Evolutionary conservation across 2,329 filamentous ascomycete genomes (phyloP), one percentile per base, ranked within the genome.

Genomic region (Hypoxylon sp.): DNA sequence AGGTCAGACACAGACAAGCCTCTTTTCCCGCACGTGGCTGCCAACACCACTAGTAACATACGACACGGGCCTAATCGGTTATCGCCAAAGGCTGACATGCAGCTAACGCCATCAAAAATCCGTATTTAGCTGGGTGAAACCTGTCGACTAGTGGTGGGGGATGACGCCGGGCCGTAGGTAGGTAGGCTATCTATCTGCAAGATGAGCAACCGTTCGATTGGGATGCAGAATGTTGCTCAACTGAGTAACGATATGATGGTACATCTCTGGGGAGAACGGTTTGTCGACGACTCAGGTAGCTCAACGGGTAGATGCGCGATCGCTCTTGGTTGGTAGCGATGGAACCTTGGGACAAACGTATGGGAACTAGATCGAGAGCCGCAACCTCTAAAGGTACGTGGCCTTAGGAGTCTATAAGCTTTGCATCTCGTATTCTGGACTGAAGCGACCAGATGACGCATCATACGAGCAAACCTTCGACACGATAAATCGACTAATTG

Each of bases 321-420:
- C 57, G 56, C 33, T 58, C 60, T 25, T 67, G 54, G 51, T 51
- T 61, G 27, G 64, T 7, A 20, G 6, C 51, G 56, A 61, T 62
- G 60, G 22, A 49, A 58, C 59, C 37, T 49, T 62, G 30, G 30
- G 54, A 64, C 37, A 56, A 25, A 30, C n/a, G 40, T 55, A 60
- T 53, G 49, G 58, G 44, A 53, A 60, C 46, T 33, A 54, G 20
- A 57, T 59, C 40, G 37, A 51, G 61, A 61, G 57, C 56, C 40
- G 31, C 60, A 64, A 62, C 11, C 33, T 11, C 57, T 63, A 53
- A 64, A 20, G 20, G 20, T 71, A 70, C 70, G 68, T 61, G 68
- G 70, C 70, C 49, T 53, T 46, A 51, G 67, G 67, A 69, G 65
- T 61, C 61, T 71, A 72, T 70, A 44, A 65, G 50, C 60, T 56